phyloP scores from a whole-genome alignment of 225 moss, liverwort and hornwort genomes.

The Physcomitrellopsis africana region DNA sequence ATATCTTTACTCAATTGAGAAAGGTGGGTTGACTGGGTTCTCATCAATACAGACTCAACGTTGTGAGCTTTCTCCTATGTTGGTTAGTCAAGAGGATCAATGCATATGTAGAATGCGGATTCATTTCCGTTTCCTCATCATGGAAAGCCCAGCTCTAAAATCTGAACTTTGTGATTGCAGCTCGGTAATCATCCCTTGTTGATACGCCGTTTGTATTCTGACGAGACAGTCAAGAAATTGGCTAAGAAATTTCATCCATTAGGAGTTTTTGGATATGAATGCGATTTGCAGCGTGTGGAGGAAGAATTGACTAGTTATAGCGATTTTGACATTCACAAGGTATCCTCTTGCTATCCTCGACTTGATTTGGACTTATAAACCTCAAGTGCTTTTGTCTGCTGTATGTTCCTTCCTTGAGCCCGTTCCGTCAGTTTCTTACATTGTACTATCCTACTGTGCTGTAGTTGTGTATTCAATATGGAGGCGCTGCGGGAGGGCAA shows the following conservation, averaged over 20 bases:
- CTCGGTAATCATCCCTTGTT: constrained; percentile 92
- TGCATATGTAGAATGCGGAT: constrained; percentile 4
- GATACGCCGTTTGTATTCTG: constrained; percentile 75
- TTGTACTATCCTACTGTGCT: constrained; percentile 20
- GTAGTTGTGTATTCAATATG: constrained; percentile 80
- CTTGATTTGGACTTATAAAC: constrained; percentile 7
- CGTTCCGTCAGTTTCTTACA: constrained; percentile 28
- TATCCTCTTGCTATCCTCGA: constrained; percentile 26
- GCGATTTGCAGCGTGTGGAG: constrained; percentile 81
- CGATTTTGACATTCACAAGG: constrained; percentile 81
- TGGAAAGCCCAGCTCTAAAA: constrained; percentile 23
- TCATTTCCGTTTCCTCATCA: neutral
- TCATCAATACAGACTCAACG: constrained; percentile 17
- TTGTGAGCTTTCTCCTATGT: constrained; percentile 9
- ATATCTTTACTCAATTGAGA: constrained; percentile 92
- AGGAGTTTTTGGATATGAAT: constrained; percentile 92
- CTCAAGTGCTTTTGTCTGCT: constrained; percentile 13
- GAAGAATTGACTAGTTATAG: constrained; percentile 84
- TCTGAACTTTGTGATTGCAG: constrained; percentile 46
- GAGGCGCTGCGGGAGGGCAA: constrained; percentile 70
- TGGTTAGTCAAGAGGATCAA: neutral
- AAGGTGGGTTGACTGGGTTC: constrained; percentile 61
- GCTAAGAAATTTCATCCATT: constrained; percentile 76
- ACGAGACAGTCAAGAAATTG: constrained; percentile 72
- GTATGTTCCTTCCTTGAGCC: neutral